Evolutionary conservation across 257 asterid species (phyloP).

Genomic region (Mitragyna speciosa): DNA sequence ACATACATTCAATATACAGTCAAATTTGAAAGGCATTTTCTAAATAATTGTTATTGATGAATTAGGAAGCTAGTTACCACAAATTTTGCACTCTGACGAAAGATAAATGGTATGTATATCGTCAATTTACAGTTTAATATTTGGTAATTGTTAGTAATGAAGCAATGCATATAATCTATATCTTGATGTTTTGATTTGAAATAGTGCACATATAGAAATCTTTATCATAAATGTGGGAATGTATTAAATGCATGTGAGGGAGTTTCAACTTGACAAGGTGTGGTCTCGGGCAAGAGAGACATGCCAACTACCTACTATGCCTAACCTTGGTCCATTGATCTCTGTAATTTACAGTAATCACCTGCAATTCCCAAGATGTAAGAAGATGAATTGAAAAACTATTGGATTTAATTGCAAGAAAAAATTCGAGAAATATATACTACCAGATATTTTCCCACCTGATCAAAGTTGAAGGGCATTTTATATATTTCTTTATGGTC

Average conservation of each 20-base stretch:
- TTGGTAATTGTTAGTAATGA: not conserved
- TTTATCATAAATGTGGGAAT: constrained; percentile 1
- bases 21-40: no score
- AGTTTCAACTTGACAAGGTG: constrained; percentile 3
- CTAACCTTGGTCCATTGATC: not conserved
- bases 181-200: not conserved
- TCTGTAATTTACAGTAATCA: not conserved
- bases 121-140: not conserved
- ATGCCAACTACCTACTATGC: constrained; percentile 10
- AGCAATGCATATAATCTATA: not conserved
- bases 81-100: not conserved
- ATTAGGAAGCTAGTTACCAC: not conserved
- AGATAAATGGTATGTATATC: not conserved
- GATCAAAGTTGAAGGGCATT: constrained; percentile 25
- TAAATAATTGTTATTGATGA: not conserved
- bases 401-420: constrained; percentile 16
- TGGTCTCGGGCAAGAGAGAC: constrained; percentile 13
- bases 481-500: not conserved
- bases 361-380: not conserved
- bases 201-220: not conserved
- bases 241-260: not conserved
- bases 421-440: constrained; percentile 10
- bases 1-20: no score
- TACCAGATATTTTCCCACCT: constrained; percentile 35
- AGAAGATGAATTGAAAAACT: constrained; percentile 24